A percentile compares a stretch with the other conserved stretches of the same genome.
phyloP scores from a whole-genome alignment of 2,329 filamentous ascomycete genomes.

The Ophiostoma sp. region DNA sequence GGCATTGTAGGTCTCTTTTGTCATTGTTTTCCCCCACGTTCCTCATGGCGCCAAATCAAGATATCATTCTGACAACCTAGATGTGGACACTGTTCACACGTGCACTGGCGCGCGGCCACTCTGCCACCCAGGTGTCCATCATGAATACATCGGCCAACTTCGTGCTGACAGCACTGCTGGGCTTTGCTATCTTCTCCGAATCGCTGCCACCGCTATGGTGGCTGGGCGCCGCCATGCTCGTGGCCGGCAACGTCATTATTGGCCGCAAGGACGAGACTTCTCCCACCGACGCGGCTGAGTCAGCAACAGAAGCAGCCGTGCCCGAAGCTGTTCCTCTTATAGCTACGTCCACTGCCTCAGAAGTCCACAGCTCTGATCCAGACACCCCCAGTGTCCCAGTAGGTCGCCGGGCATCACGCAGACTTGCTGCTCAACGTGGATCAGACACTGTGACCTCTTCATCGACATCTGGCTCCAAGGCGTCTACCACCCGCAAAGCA shows the following conservation, averaged over 20 bases:
- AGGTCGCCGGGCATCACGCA: neutral
- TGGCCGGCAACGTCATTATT: constrained; percentile 73
- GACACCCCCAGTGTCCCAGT: neutral
- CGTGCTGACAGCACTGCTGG: constrained; percentile 68
- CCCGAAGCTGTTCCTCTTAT: neutral
- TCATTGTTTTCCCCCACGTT: neutral
- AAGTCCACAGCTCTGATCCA: neutral
- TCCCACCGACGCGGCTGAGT: neutral
- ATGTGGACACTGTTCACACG: constrained; percentile 84
- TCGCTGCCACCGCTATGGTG: constrained; percentile 69
- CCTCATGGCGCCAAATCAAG: neutral
- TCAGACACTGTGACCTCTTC: neutral
- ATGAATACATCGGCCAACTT: constrained; percentile 82
- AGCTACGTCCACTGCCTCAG: neutral
- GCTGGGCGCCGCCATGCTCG: constrained; percentile 64
- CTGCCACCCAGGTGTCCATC: constrained; percentile 73
- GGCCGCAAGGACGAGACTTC: constrained; percentile 58
- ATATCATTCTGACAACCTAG: constrained; percentile 31
- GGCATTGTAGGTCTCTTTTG: constrained; percentile 46
- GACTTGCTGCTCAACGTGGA: neutral
- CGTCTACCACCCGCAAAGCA: neutral
- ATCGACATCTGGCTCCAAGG: neutral
- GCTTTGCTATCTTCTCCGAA: constrained; percentile 66
- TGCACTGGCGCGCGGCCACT: constrained; percentile 66
- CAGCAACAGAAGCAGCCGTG: neutral